Conservation (phyloP, 2,329 filamentous ascomycete genomes). For the Hypoxylon sp. region DNA sequence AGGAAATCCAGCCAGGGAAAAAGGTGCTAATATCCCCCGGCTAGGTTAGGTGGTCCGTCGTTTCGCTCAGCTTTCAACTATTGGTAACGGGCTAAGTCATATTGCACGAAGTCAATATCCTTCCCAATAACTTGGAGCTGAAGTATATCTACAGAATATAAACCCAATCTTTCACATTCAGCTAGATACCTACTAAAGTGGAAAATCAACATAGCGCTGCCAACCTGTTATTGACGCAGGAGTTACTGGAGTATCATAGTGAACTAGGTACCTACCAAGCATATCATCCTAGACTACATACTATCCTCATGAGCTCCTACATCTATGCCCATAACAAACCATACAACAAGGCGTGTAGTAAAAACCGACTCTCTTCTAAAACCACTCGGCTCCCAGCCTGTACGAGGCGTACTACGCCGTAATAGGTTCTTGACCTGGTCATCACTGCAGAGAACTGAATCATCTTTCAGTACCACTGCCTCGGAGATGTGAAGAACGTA, state of each 20-base stretch:
- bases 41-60: not conserved
- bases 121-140: not conserved
- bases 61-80: not conserved
- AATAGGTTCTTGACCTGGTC: too few species aligned
- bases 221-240: not conserved
- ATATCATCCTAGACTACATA: too few species aligned
- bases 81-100: not conserved
- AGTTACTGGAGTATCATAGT: not conserved
- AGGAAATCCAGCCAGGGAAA: not conserved
- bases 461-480: too few species aligned
- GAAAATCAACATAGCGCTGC: not conserved
- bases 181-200: not conserved
- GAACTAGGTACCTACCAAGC: too few species aligned
- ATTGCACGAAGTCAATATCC: not conserved
- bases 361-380: too few species aligned
- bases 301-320: too few species aligned
- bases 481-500: too few species aligned
- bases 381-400: too few species aligned
- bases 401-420: too few species aligned
- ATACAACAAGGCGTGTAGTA: too few species aligned
- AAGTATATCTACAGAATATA: not conserved
- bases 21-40: not conserved
- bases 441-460: too few species aligned
- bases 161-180: not conserved
- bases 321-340: too few species aligned